Evolutionary conservation across 495 filamentous ascomycete species (phyloP).

Genomic region (Gamarada debralockiae): DNA sequence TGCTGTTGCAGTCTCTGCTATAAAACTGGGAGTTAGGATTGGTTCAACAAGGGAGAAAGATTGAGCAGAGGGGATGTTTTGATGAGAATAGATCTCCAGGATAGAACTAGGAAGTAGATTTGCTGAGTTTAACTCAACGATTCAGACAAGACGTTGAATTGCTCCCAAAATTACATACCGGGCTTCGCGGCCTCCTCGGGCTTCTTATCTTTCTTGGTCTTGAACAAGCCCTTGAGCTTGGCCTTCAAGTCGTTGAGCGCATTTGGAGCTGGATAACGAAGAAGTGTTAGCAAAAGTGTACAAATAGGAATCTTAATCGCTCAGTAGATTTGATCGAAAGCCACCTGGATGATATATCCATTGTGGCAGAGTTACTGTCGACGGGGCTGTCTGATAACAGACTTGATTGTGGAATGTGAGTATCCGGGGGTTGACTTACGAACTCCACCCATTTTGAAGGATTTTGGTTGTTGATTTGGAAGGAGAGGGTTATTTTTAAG

Average conservation of each 20-base stretch:
- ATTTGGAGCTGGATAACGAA: constrained; percentile 26
- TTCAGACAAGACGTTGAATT: too few species aligned
- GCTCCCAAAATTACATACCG: too few species aligned
- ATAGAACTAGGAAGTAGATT: too few species aligned
- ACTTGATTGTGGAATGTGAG: background rate
- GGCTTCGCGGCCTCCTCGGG: constrained; percentile 19
- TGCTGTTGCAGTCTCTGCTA: constrained; percentile 3
- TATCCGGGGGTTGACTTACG: constrained; percentile 16
- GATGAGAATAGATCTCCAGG: too few species aligned
- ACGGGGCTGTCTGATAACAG: background rate
- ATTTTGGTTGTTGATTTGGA: background rate
- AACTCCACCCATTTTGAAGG: constrained; percentile 23
- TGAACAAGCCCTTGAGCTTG: constrained; percentile 55
- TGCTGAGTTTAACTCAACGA: too few species aligned
- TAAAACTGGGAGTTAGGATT: too few species aligned
- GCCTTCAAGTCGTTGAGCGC: constrained; percentile 33
- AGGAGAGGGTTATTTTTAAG: background rate
- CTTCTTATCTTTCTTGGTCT: constrained; percentile 29
- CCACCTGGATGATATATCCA: constrained; percentile 1
- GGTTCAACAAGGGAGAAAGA: too few species aligned
- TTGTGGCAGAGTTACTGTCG: background rate
- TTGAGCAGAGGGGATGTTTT: too few species aligned
- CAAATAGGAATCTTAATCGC: too few species aligned
- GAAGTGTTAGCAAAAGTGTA: background rate
- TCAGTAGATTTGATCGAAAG: too few species aligned